Evolutionary conservation across 164 flowering plant species (phyloP), one percentile per base, ranked within the genome.

Genomic region (Sextonia rubra): DNA sequence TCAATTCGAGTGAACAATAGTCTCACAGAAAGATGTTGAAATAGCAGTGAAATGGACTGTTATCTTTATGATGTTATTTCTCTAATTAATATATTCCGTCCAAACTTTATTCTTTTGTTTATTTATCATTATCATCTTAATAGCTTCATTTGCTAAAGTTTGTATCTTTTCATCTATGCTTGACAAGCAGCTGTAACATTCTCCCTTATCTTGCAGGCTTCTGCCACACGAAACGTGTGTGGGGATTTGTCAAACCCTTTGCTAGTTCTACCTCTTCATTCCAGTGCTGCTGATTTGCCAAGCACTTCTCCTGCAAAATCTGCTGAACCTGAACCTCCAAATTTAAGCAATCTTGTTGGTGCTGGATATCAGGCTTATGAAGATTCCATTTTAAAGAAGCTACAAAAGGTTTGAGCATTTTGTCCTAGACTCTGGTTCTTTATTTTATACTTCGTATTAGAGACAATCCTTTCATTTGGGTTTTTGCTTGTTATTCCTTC

Each of bases 211-310:
- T 80, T 80, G 58, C 66, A 93, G 98, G 85, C 73, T 81, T 88
- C 93, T 72, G 91, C 93, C 20, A 78, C 85, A 49, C 81, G 84
- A 65, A 79, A 55, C 72, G 72, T 86, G 27, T 77, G 78, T 67
- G 97, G 97, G 9, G 83, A 83, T 80, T 80, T 86, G 44, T 83
- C 86, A 47, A 89, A 91, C 80, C 94, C 97, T 55, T 75, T 94
- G 66, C 80, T 88, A 25, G 93, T 94, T 71, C 64, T 85, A 66
- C 97, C 95, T 71, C 82, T 90, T 68, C 81, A 81, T 71, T 71
- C 76, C 44, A 30, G 74, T 8, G 74, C 83, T 11, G 25, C 81
- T 22, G 82, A 78, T 22, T 61, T 69, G 74, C 77, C 82, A 12
- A 74, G 68, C 68, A 74, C 77, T 20, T n/a, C 74, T 64, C 12